Percentiles rank a stretch among this genome's conserved stretches.
Evolutionary conservation across 768 basidiomycete genomes (phyloP).

Genomic region (Clathrus columnatus): DNA sequence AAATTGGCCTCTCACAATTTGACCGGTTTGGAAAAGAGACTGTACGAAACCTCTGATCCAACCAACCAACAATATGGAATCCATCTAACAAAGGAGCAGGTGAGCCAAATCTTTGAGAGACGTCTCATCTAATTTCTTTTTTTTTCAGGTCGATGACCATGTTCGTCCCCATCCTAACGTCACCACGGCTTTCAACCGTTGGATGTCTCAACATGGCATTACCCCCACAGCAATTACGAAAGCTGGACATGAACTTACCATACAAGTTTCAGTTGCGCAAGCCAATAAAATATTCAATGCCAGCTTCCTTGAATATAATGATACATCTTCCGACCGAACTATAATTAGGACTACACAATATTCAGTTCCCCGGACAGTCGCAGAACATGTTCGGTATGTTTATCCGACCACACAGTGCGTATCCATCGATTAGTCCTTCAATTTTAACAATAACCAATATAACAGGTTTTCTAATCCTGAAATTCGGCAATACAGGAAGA

Average conservation of each 20-base stretch:
- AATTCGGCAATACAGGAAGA: too few relatives aligned
- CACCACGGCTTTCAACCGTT: slow-evolving; percentile 6
- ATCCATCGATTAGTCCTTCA: too few relatives aligned
- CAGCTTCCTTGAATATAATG: slow-evolving; percentile 27
- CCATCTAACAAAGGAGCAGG: slow-evolving; percentile 27
- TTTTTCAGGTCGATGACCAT: slow-evolving; percentile 8
- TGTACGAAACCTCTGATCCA: slow-evolving; percentile 30
- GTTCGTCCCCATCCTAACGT: slow-evolving; percentile 5
- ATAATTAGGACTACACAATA: slow-evolving; percentile 28
- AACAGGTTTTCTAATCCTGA: too few relatives aligned
- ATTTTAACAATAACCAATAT: too few relatives aligned
- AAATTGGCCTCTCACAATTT: slow-evolving; percentile 28
- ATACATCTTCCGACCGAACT: slow-evolving; percentile 20
- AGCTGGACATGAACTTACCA: slow-evolving; percentile 26
- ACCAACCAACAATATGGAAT: slow-evolving; percentile 25
- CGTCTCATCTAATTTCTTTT: too few relatives aligned
- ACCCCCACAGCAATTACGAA: not conserved
- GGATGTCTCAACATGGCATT: slow-evolving; percentile 3
- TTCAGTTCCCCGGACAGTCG: slow-evolving; percentile 27
- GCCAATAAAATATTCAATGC: slow-evolving; percentile 29
- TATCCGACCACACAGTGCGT: slow-evolving; percentile 26
- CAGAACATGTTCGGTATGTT: slow-evolving; percentile 23
- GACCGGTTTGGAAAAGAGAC: slow-evolving; percentile 27
- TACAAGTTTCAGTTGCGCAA: slow-evolving; percentile 24
- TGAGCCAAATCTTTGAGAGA: slow-evolving; percentile 3